Conservation (phyloP, 768 basidiomycete genomes). For the Sporobolomyces phaffii region DNA sequence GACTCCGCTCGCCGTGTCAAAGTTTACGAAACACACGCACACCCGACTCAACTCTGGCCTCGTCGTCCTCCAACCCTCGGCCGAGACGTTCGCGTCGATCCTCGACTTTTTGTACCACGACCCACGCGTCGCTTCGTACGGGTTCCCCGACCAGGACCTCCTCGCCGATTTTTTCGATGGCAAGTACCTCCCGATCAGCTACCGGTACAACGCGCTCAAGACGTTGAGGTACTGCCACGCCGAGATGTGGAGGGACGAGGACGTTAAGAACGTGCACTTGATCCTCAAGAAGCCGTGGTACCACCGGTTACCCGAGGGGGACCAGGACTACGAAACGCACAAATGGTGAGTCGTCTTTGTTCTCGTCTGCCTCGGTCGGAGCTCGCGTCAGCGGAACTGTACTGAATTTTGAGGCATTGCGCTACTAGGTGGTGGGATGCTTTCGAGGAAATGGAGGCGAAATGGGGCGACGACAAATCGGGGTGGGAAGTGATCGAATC, state of each 20-base stretch:
- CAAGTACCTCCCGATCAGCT: constrained; percentile 67
- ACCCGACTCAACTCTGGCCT: constrained; percentile 82
- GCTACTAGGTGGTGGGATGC: constrained; percentile 40
- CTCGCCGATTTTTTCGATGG: constrained; percentile 72
- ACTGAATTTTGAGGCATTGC: no score
- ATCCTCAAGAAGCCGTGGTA: constrained; percentile 82
- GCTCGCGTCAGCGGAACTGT: no score
- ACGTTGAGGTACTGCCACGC: constrained; percentile 65
- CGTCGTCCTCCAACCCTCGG: constrained; percentile 75
- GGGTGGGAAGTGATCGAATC: constrained; percentile 26
- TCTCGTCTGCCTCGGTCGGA: no score
- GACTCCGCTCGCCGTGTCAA: constrained; percentile 50
- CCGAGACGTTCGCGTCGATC: constrained; percentile 54
- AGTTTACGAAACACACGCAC: constrained; percentile 63
- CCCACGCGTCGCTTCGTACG: constrained; percentile 55
- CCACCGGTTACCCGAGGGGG: constrained; percentile 50
- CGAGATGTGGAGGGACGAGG: constrained; percentile 73
- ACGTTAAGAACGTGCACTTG: constrained; percentile 80
- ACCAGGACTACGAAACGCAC: constrained; percentile 53
- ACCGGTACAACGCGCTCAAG: constrained; percentile 88
- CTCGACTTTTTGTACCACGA: constrained; percentile 57
- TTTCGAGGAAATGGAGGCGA: constrained; percentile 21
- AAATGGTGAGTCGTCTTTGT: no score
- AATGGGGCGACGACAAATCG: constrained; percentile 13
- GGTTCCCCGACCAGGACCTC: constrained; percentile 91